Conservation (phyloP, 768 basidiomycete species). For the Leucosporidium yakuticum region DNA sequence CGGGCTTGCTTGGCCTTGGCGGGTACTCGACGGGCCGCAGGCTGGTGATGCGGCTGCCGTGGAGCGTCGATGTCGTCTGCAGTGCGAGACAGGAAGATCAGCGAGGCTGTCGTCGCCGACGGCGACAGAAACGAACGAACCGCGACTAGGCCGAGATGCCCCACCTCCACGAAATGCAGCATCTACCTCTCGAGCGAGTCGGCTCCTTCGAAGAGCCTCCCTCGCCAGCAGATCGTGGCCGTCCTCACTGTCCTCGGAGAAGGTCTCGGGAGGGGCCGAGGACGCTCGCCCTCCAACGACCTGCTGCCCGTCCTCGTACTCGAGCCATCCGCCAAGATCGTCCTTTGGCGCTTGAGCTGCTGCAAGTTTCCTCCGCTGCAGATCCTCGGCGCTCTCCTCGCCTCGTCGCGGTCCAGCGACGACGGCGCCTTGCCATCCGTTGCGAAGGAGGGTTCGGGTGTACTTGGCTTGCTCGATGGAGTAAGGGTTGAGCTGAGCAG, state of each 20-base stretch:
- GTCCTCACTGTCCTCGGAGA: background rate
- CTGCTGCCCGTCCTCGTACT: slow-evolving; percentile 16
- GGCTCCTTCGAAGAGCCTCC: slow-evolving; percentile 1
- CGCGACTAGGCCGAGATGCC: too few relatives aligned
- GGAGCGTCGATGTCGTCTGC: too few relatives aligned
- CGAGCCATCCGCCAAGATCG: slow-evolving; percentile 35
- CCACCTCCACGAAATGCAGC: too few relatives aligned
- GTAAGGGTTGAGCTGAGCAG: slow-evolving; percentile 34
- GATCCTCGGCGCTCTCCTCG: slow-evolving; percentile 15
- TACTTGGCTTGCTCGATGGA: slow-evolving; percentile 31
- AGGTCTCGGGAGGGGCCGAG: background rate
- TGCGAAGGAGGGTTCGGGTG: slow-evolving; percentile 13
- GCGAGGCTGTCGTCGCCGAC: too few relatives aligned
- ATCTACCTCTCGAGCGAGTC: too few relatives aligned
- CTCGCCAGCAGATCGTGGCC: slow-evolving; percentile 20
- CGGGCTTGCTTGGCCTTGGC: too few relatives aligned
- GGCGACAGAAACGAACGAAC: too few relatives aligned
- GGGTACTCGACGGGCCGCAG: too few relatives aligned
- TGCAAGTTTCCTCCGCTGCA: slow-evolving; percentile 16
- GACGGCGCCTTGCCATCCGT: slow-evolving; percentile 36
- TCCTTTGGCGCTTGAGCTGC: slow-evolving; percentile 5
- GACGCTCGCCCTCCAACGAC: background rate
- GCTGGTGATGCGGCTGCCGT: too few relatives aligned
- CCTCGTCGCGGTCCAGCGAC: slow-evolving; percentile 10
- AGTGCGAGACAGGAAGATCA: too few relatives aligned